These are phyloP conservation scores for Solanum chacoense DNA, from an alignment of 305 asterid genomes.

Conservation along the genomic window DNA sequence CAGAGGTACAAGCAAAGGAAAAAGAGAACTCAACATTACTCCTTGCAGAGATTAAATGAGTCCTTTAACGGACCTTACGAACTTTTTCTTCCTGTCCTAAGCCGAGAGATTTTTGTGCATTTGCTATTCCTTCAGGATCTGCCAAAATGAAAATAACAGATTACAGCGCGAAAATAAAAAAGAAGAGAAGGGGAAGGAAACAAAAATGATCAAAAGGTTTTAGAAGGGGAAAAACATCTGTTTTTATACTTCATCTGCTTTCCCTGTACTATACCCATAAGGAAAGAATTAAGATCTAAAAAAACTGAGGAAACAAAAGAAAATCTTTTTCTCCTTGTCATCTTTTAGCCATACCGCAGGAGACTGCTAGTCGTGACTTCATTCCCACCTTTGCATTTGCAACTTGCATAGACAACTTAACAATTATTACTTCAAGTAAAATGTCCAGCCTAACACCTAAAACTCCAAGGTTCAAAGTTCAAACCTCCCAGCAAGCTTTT, in stretches of 20 bases:
- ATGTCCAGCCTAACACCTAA: background rate
- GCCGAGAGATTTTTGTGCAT: conserved; percentile 71
- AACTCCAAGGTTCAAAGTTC: background rate
- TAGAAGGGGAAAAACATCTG: background rate
- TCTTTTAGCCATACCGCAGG: background rate
- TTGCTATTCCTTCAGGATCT: conserved; percentile 89
- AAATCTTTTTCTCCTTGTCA: background rate
- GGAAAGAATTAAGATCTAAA: background rate
- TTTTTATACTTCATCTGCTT: background rate
- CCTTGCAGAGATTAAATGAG: background rate
- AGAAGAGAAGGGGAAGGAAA: background rate
- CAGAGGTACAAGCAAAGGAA: background rate
- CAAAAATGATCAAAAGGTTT: background rate
- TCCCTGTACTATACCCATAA: background rate
- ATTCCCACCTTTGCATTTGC: background rate
- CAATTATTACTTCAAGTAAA: background rate
- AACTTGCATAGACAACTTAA: background rate
- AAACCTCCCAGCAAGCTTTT: background rate
- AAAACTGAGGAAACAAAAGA: background rate
- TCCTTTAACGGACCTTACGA: conserved; percentile 54
- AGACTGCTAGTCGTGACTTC: background rate
- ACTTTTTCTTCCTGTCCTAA: conserved; percentile 52
- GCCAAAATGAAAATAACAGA: conserved; percentile 21
- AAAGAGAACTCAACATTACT: background rate
- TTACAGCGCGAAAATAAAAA: background rate